Evolutionary conservation across 2,329 filamentous ascomycete species (phyloP).

Genomic region (Colletotrichum musicola): DNA sequence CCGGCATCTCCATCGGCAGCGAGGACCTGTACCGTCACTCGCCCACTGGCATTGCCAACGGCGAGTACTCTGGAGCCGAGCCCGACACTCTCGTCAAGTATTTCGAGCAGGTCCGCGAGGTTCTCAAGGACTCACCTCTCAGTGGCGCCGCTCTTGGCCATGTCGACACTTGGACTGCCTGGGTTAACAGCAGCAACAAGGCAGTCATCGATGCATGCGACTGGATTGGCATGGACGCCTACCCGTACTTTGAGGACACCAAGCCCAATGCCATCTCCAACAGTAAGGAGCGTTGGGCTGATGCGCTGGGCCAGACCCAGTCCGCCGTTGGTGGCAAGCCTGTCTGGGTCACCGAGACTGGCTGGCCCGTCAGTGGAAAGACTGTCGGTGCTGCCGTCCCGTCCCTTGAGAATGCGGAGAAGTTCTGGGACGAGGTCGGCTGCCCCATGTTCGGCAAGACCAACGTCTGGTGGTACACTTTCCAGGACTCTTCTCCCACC

Average conservation of each 20-base stretch:
- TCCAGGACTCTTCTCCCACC: slow-evolving; percentile 73
- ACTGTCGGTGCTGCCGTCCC: slow-evolving; percentile 73
- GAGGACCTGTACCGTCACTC: slow-evolving; percentile 90
- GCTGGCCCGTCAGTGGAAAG: slow-evolving; percentile 82
- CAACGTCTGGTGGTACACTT: slow-evolving; percentile 83
- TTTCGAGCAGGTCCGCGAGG: slow-evolving; percentile 75
- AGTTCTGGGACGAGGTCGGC: slow-evolving; percentile 84
- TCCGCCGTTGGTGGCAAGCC: slow-evolving; percentile 73
- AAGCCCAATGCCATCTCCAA: slow-evolving; percentile 74
- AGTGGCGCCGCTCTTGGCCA: slow-evolving; percentile 76
- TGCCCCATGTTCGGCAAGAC: slow-evolving; percentile 76
- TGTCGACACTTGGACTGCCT: slow-evolving; percentile 90
- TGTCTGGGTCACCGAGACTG: slow-evolving; percentile 90
- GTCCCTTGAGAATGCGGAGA: slow-evolving; percentile 75
- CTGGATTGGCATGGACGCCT: slow-evolving; percentile 87
- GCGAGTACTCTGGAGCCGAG: slow-evolving; percentile 72
- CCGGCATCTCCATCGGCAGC: slow-evolving; percentile 86
- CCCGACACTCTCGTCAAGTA: slow-evolving; percentile 75
- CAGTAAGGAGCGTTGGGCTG: slow-evolving; percentile 75
- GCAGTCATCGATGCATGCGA: slow-evolving; percentile 78
- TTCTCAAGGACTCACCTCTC: slow-evolving; percentile 73
- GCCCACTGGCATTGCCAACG: slow-evolving; percentile 73
- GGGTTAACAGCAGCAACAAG: slow-evolving; percentile 78
- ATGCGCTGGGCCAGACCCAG: slow-evolving; percentile 72
- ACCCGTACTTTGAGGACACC: slow-evolving; percentile 85